phyloP scores from a whole-genome alignment of 805 yeast species.

The Metschnikowia proteae region DNA sequence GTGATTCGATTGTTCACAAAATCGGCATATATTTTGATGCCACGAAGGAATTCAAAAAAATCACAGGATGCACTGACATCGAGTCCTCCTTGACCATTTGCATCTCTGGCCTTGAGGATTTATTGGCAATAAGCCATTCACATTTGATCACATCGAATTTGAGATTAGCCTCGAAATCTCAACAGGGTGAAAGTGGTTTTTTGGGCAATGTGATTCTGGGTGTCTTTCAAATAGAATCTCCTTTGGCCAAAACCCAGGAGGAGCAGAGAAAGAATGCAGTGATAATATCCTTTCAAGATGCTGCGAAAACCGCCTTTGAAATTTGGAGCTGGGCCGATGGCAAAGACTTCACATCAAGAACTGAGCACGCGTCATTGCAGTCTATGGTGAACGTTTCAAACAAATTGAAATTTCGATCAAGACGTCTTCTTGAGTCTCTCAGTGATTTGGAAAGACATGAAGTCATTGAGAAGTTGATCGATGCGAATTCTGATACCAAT shows the following conservation, averaged over 20 bases:
- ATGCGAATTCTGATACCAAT: constrained; percentile 22
- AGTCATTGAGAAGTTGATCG: constrained; percentile 62
- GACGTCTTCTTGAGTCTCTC: constrained; percentile 59
- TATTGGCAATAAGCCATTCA: constrained; percentile 57
- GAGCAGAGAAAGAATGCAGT: constrained; percentile 54
- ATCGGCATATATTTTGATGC: constrained; percentile 30
- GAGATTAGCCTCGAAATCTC: constrained; percentile 9
- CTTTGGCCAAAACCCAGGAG: constrained; percentile 46
- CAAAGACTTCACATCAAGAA: constrained; percentile 15
- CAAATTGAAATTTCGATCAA: constrained; percentile 65
- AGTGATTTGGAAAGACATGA: constrained; percentile 70
- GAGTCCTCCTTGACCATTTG: constrained; percentile 44
- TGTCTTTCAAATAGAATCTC: constrained; percentile 71
- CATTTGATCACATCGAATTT: constrained; percentile 40
- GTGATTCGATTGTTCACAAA: constrained; percentile 46
- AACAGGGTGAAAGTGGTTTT: constrained; percentile 45
- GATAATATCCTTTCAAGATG: constrained; percentile 59
- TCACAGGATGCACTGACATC: constrained; percentile 26
- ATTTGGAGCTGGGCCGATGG: constrained; percentile 73
- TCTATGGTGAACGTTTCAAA: constrained; percentile 43
- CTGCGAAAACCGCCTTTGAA: constrained; percentile 49
- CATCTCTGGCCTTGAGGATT: constrained; percentile 62
- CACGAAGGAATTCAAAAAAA: constrained; percentile 18
- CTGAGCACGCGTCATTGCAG: constrained; percentile 17
- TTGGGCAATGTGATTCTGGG: constrained; percentile 72